These are phyloP conservation scores for Hysterium pulicare DNA, from an alignment of 2,329 filamentous ascomycete genomes.

Conservation along the genomic window DNA sequence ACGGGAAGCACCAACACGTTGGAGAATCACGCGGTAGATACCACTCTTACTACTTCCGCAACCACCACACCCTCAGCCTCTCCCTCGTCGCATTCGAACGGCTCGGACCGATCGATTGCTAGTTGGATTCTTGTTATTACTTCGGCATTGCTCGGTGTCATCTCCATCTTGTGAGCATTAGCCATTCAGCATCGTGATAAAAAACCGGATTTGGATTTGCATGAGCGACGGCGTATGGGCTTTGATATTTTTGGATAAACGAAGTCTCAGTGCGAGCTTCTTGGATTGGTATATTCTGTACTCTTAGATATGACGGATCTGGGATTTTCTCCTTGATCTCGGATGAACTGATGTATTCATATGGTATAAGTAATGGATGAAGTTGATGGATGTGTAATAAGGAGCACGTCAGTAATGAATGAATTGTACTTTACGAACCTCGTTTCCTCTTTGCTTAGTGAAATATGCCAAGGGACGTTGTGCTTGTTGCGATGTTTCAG, in stretches of 20 bases:
- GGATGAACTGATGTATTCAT: background rate
- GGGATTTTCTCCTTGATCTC: background rate
- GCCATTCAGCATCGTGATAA: background rate
- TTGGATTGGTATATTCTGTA: too few relatives aligned
- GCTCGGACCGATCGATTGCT: slow-evolving; percentile 9
- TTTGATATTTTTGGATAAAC: background rate
- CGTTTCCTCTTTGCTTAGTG: too few relatives aligned
- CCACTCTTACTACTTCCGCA: slow-evolving; percentile 6
- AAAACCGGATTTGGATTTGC: slow-evolving; percentile 1
- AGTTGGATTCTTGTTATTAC: slow-evolving; percentile 13
- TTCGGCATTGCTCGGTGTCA: slow-evolving; percentile 18
- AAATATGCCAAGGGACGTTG: too few relatives aligned
- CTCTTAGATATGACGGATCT: too few relatives aligned
- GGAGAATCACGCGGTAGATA: slow-evolving; percentile 14
- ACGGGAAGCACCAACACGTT: slow-evolving; percentile 10
- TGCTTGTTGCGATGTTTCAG: too few relatives aligned
- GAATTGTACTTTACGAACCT: too few relatives aligned
- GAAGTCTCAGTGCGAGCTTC: slow-evolving; percentile 3
- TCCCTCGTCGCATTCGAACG: slow-evolving; percentile 11
- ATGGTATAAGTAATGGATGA: background rate
- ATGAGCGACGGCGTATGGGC: slow-evolving; percentile 11
- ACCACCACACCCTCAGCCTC: slow-evolving; percentile 3
- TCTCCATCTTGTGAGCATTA: slow-evolving; percentile 17
- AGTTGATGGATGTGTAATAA: too few relatives aligned
- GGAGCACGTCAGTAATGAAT: too few relatives aligned